A percentile compares a stretch with the other conserved stretches of the same genome.
Evolutionary conservation across 805 yeast species (phyloP).

Genomic region (Schwanniomyces pseudopolymorphus): DNA sequence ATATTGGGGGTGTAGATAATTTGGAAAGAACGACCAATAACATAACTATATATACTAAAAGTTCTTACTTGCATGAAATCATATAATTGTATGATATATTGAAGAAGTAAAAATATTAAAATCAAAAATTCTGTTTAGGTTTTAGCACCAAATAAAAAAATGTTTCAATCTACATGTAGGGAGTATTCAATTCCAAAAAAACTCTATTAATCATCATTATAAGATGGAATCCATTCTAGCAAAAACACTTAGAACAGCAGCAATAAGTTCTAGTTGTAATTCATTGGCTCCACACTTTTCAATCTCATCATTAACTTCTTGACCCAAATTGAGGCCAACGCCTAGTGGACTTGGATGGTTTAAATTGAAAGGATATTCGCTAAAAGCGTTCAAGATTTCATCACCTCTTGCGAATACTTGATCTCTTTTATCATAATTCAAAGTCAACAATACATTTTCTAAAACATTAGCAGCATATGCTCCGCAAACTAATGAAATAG

Average conservation of each 20-base stretch:
- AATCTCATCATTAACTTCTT: constrained; percentile 53
- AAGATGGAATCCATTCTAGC: constrained; percentile 89
- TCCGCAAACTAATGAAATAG: constrained; percentile 81
- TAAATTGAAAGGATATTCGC: constrained; percentile 79
- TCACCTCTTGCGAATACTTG: constrained; percentile 93
- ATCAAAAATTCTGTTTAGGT: not conserved
- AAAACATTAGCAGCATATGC: constrained; percentile 95
- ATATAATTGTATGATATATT: constrained; percentile 1
- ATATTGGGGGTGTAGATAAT: constrained; percentile 22
- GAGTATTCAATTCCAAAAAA: not conserved
- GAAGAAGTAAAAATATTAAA: not conserved
- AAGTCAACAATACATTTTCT: constrained; percentile 76
- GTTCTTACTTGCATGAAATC: constrained; percentile 12
- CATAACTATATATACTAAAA: constrained; percentile 11
- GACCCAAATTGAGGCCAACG: constrained; percentile 66
- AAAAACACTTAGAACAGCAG: constrained; percentile 89
- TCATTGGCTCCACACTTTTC: constrained; percentile 52
- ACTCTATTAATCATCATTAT: constrained; percentile 22
- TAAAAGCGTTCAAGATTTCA: constrained; percentile 75
- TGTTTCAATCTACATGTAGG: not conserved
- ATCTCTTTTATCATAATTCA: constrained; percentile 82
- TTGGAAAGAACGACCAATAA: constrained; percentile 16
- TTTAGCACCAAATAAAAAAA: not conserved
- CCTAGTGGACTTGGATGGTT: constrained; percentile 61
- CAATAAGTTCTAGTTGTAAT: constrained; percentile 80